Percentiles rank a stretch among this genome's conserved stretches.
Evolutionary conservation across 352 stramenopile genomes (phyloP).

Genomic region (Phytophthora hibernalis): DNA sequence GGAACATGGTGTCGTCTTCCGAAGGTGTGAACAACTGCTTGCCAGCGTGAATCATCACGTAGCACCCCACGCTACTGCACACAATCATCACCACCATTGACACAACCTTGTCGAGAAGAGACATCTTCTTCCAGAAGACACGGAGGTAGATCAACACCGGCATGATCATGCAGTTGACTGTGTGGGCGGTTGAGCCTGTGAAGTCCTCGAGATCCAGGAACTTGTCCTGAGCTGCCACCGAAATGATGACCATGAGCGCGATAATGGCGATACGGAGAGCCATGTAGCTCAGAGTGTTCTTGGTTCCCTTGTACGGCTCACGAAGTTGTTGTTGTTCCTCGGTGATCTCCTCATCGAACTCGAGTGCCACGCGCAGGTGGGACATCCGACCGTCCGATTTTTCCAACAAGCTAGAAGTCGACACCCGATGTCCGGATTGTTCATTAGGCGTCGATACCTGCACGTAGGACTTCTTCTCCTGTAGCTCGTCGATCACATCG

Average conservation of each 20-base stretch:
- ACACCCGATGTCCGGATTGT: constrained; percentile 3
- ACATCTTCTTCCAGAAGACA: constrained; percentile 44
- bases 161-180: constrained; percentile 59
- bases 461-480: constrained; percentile 22
- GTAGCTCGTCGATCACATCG: constrained; percentile 23
- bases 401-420: constrained; percentile 14
- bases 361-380: constrained; percentile 22
- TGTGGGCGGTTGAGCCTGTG: constrained; percentile 49
- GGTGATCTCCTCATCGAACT: constrained; percentile 23
- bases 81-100: constrained; percentile 48
- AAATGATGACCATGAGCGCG: constrained; percentile 18
- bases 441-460: constrained; percentile 10
- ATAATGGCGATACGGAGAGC: constrained; percentile 22
- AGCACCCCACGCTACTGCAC: constrained; percentile 48
- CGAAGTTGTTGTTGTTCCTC: constrained; percentile 21
- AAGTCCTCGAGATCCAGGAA: constrained; percentile 43
- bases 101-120: constrained; percentile 51
- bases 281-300: constrained; percentile 47
- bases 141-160: constrained; percentile 59
- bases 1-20: constrained; percentile 21
- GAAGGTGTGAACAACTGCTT: constrained; percentile 45
- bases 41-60: constrained; percentile 53
- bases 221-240: constrained; percentile 21
- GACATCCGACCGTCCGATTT: constrained; percentile 27
- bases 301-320: constrained; percentile 44